Evolutionary conservation across 176 grass and related monocot species (phyloP).

Genomic region (Stipa capillata): DNA sequence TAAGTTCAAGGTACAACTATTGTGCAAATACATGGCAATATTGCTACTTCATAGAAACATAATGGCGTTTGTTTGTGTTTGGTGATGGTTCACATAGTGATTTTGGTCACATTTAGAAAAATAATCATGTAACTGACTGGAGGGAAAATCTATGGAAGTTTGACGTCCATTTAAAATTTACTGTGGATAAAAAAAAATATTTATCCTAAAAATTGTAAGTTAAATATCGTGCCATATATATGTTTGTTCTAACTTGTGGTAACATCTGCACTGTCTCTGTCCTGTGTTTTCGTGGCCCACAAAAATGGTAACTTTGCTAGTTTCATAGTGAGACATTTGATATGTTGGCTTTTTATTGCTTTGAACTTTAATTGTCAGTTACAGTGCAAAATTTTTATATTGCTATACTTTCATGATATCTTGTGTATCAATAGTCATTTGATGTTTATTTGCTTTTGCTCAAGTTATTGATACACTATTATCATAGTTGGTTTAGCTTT

Average conservation of each 20-base stretch:
- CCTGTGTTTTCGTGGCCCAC: too few species aligned
- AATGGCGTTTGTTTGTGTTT: too few species aligned
- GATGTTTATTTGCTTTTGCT: background rate
- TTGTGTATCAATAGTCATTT: background rate
- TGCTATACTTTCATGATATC: background rate
- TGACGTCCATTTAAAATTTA: too few species aligned
- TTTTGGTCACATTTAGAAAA: too few species aligned
- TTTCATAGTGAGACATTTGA: background rate
- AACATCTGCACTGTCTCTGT: background rate
- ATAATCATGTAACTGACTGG: too few species aligned
- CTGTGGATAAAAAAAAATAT: too few species aligned
- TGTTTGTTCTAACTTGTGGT: background rate
- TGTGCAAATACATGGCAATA: background rate
- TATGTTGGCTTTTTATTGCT: background rate
- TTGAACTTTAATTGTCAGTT: background rate
- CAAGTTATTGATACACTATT: background rate
- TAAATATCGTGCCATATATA: background rate
- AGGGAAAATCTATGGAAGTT: too few species aligned
- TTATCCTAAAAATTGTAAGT: background rate
- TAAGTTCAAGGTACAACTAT: background rate
- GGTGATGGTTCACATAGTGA: too few species aligned
- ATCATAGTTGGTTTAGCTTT: background rate
- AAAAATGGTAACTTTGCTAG: background rate
- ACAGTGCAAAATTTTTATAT: background rate
- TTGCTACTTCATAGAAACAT: background rate